Base-by-base conservation (phyloP, 2,329 filamentous ascomycete species). In the Sporothrix sp. region DNA sequence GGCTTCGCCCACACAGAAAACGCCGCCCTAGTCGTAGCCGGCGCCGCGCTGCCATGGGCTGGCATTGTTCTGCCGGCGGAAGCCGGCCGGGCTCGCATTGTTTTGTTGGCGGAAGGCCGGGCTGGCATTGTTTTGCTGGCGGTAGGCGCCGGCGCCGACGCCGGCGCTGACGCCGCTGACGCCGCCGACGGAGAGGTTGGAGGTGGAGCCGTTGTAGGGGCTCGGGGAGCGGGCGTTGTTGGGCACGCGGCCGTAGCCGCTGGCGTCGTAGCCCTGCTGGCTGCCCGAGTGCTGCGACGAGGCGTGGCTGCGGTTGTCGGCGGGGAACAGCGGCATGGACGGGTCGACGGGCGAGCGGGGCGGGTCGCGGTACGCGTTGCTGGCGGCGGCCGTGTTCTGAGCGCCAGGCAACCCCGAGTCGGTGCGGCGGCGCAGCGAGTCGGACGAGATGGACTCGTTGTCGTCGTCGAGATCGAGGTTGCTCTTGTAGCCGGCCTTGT, bases 381-480 rank as follows among this genome's bases (percentile, higher is more conserved):
- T 32, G 21, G 20, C 28, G 11, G 43, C 47, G 4, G 43, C 43
- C 8, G 35, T 18, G 38, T 40, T 37, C 21, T 23, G 45, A 16
- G 47, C 49, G 4, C 28, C n/a, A 25, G 40, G 30, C 43, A 57
- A 47, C 39, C 57, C 52, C 13, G 57, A 51, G 50, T 58, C 57
- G 52, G 70, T 69, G 52, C 68, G 65, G 54, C 73, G 71, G 60
- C 67, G 69, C 54, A 71, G 58, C 9, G 81, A 78, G 33, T 73
- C 75, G 18, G 78, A 79, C 4, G 79, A 81, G 65, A 81, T 79
- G 25, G 80, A 84, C 40, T 82, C 79, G 40, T 79, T 79, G 52
- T 89, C 85, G 52, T 88, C 85, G 52, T 89, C 82, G 49, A 87
- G 76, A 57, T 84, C 81, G 27, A 81, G 70, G 50, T 73, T 72